Evolutionary conservation across 1,284 basidiomycete genomes (phyloP), one percentile per base, ranked within the genome.

Genomic region (Fomitopsis palustris): DNA sequence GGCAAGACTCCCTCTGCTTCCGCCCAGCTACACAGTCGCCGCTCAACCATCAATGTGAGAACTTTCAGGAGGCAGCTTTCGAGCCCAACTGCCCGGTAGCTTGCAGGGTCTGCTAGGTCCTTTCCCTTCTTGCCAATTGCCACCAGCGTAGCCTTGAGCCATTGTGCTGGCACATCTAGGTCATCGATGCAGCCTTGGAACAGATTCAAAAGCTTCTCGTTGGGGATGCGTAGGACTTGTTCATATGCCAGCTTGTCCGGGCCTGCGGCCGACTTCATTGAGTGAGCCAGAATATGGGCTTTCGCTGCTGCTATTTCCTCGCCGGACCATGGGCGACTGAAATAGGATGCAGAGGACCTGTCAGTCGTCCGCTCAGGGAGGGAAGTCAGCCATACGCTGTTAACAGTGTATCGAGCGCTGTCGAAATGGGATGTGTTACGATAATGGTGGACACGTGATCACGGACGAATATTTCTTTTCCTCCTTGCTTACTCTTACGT

Each of bases 41-140:
- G 27, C 19, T 68, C 59, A 5, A 69, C 61, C 29, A 70, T 60
- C 8, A 69, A 54, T 8, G 71, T 73, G 16, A 74, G 43, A 9
- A 70, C 29, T 57, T 75, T 74, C 16, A 73, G 59, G 6, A 71
- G 25, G 56, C 70, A 72, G 53, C 64, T 61, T 53, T 75, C 72
- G 0, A 75, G 67, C 3, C 65, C 72, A 19, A 75, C 67, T 1
- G 65, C 47, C 0, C 69, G 57, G 55, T 72, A 75, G 54, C 60
- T 66, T 4, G 65, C 58, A 10, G 71, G 62, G 16, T 69, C 60
- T 17, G 45, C 29, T 3, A 35, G 35, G 25, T 59, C 51, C 59
- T 63, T 64, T 7, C 63, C 65, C 38, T 56, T 59, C 61, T 72
- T 72, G 14, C 61, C 61, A 4, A 72, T 65, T 4, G 62, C 69